These are phyloP conservation scores for Suhomyces ambrosiae DNA, from an alignment of 1,139 yeast genomes.

Conservation along the genomic window DNA sequence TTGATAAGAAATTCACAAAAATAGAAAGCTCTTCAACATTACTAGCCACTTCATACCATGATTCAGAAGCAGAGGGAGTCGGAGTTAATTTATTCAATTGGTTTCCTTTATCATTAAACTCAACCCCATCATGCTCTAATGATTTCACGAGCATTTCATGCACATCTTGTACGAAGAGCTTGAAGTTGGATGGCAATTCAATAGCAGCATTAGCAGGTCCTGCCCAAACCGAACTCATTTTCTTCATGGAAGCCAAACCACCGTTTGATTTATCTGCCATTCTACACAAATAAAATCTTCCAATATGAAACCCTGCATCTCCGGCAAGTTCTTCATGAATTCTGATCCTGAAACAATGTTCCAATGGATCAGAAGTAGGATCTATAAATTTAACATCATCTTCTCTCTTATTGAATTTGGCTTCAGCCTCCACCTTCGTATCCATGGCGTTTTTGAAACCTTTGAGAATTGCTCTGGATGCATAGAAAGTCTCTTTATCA, in stretches of 20 bases:
- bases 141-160: conserved; percentile 36
- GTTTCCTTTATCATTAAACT: conserved; percentile 35
- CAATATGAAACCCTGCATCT: conserved; percentile 48
- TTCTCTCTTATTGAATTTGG: conserved; percentile 31
- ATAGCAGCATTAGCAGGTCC: conserved; percentile 19
- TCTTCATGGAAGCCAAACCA: conserved; percentile 38
- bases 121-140: conserved; percentile 35
- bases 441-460: conserved; percentile 40
- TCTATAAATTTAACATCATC: conserved; percentile 42
- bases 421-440: conserved; percentile 35
- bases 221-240: conserved; percentile 31
- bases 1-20: conserved; percentile 33
- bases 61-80: not conserved
- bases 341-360: conserved; percentile 40
- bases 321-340: conserved; percentile 48
- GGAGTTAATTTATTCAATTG: conserved; percentile 22
- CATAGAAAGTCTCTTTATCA: conserved; percentile 49
- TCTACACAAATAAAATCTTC: conserved; percentile 49
- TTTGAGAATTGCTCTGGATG: conserved; percentile 39
- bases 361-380: conserved; percentile 45
- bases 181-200: conserved; percentile 40
- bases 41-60: conserved; percentile 50
- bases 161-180: conserved; percentile 54
- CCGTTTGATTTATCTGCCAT: conserved; percentile 45
- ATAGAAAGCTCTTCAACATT: conserved; percentile 31